Percentiles rank a stretch among this genome's conserved stretches.
Evolutionary conservation across 129 eudicot species (phyloP).

Genomic region (Pittosporum tobira): DNA sequence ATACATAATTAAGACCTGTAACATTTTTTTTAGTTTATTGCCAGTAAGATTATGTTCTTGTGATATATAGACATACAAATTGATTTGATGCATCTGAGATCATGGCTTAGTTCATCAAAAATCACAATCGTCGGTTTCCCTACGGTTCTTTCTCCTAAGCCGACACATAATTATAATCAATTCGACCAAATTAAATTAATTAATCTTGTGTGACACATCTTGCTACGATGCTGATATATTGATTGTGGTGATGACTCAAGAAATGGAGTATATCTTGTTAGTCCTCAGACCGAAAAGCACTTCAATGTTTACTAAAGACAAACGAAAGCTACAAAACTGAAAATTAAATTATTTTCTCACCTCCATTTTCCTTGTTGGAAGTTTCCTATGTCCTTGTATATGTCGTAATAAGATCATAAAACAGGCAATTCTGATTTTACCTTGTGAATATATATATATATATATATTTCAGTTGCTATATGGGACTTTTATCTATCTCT

Average conservation of each 20-base stretch:
- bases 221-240: constrained; percentile 3
- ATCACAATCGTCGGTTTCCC: not conserved
- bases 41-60: constrained; percentile 6
- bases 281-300: not conserved
- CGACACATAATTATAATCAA: not conserved
- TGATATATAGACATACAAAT: not conserved
- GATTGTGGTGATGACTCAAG: constrained; percentile 18
- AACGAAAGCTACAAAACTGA: constrained; percentile 4
- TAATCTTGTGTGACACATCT: not conserved
- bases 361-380: not conserved
- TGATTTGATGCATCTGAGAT: constrained; percentile 43
- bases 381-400: not conserved
- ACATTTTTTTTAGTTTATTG: not conserved
- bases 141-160: constrained; percentile 1
- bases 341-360: not conserved
- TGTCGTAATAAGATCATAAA: not conserved
- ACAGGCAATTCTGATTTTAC: not conserved
- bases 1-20: not conserved
- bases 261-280: not conserved
- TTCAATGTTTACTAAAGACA: not conserved
- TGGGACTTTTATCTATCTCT: too few species aligned
- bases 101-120: not conserved
- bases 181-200: not conserved
- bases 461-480: not conserved
- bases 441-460: not conserved